Base-by-base conservation (phyloP, 345 rosid species). In the Arabis alpina region DNA sequence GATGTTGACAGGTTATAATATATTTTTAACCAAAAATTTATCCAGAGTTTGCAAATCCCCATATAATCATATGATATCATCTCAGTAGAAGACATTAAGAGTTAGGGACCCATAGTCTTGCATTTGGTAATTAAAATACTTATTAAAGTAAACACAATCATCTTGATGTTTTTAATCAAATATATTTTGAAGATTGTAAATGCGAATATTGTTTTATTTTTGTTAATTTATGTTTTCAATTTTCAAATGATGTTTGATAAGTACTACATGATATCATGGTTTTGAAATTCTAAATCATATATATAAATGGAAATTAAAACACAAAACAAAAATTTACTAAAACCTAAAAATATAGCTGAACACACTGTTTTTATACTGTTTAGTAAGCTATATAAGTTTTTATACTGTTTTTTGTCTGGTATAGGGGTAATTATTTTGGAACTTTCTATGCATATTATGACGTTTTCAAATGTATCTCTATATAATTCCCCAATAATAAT, bases 1-100 rank as follows among this genome's bases (percentile, higher is more conserved):
- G 73, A 74, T 74, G 57, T 67, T 3, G 77, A 59, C 72, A 34
- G 10, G 5, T 61, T 34, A 24, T 45, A 51, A 66, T 66, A 66
- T 19, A 19, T 19, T 66, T 30, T 16, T 41, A 51, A 66, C 41
- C 49, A 59, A 66, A 19, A 66, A 41, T 32, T 24, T 51, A 66
- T 51, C 54, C 61, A 67, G 12, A 54, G 41, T 63, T 54, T 39
- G 34, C 57, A 64, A 63, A 36, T 25, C 50, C 40, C 40, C 48
- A 54, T 27, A 54, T 37, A 27, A 59, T 28, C 12, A 67, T 50
- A 24, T 72, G 50, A 63, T 54, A 54, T 63, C 54, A 64, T 66
- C 44, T 64, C 28, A 25, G 37, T 64, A 55, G 36, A 56, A 15
- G 64, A 56, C 45, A 48, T 48, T 64, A 73, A 56, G 44, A 64